These are phyloP conservation scores for Fomitiporia mediterranea DNA, from an alignment of 1,284 basidiomycete species.

Conservation along the genomic window DNA sequence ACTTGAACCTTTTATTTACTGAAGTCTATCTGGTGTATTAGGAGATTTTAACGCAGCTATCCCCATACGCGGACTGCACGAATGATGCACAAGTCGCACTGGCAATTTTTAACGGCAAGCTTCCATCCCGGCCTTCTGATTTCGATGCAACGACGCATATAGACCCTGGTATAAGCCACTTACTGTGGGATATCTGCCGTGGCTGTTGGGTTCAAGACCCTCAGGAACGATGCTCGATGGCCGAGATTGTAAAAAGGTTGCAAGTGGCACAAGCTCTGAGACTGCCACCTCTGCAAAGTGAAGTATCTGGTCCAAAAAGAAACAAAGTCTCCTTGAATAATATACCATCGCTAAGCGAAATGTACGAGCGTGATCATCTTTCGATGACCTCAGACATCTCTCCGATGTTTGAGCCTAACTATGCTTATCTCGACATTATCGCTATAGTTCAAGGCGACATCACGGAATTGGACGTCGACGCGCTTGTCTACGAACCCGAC, in stretches of 20 bases:
- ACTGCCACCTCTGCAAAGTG: neutral
- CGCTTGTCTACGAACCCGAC: slow-evolving; percentile 88
- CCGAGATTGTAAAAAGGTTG: neutral
- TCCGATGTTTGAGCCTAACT: neutral
- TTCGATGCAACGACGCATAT: neutral
- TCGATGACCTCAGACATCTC: neutral
- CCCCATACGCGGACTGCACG: slow-evolving; percentile 2
- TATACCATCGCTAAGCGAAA: neutral
- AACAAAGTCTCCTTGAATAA: neutral
- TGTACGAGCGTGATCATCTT: neutral
- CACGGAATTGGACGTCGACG: slow-evolving; percentile 64
- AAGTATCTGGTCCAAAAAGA: too few species aligned
- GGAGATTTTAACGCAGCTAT: slow-evolving; percentile 3
- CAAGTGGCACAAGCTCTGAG: neutral
- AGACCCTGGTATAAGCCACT: neutral
- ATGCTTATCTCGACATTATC: neutral
- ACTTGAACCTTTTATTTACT: neutral
- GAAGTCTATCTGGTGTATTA: neutral
- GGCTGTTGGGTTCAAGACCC: slow-evolving; percentile 4
- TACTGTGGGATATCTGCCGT: slow-evolving; percentile 4
- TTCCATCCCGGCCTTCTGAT: neutral
- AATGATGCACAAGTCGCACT: slow-evolving; percentile 2
- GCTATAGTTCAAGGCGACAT: slow-evolving; percentile 57
- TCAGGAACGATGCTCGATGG: neutral
- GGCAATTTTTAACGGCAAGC: neutral